Conservation (phyloP, 345 rosid species). For the Trapa incisa region DNA sequence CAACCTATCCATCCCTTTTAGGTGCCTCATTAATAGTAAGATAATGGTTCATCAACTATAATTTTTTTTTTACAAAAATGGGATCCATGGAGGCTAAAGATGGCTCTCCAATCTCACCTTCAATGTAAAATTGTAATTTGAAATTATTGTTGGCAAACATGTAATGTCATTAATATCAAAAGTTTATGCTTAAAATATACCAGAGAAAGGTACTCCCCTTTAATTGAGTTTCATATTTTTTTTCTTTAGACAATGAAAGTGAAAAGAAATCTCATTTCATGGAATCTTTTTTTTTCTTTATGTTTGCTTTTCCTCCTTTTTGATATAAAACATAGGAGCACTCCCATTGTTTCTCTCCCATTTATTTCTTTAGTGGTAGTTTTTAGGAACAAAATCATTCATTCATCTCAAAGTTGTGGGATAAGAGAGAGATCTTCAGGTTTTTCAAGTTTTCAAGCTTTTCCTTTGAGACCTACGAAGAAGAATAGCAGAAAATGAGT, state of each 20-base stretch:
- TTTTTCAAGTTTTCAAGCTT: neutral
- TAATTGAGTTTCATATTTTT: too few species aligned
- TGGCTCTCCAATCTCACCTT: too few species aligned
- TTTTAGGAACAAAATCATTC: constrained; percentile 24
- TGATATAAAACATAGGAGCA: constrained; percentile 6
- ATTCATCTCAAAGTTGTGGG: constrained; percentile 13
- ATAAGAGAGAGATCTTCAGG: constrained; percentile 14
- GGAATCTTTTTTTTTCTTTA: constrained; percentile 10
- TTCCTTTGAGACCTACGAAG: constrained; percentile 8
- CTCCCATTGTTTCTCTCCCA: constrained; percentile 5
- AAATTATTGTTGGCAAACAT: too few species aligned
- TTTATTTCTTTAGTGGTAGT: neutral
- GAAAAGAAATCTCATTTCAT: neutral
- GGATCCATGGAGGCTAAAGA: too few species aligned
- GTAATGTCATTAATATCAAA: too few species aligned
- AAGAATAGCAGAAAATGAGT: constrained; percentile 6
- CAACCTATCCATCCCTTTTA: too few species aligned
- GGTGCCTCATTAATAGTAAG: too few species aligned
- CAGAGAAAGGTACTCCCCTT: too few species aligned
- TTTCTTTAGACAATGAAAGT: neutral
- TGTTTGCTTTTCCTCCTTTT: constrained; percentile 7
- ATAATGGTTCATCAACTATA: too few species aligned
- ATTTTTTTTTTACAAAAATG: too few species aligned
- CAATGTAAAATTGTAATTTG: too few species aligned
- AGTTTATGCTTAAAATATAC: too few species aligned